Evolutionary conservation across 2,329 filamentous ascomycete genomes (phyloP), one percentile per base, ranked within the genome.

Genomic region (Aspergillus amoenus): DNA sequence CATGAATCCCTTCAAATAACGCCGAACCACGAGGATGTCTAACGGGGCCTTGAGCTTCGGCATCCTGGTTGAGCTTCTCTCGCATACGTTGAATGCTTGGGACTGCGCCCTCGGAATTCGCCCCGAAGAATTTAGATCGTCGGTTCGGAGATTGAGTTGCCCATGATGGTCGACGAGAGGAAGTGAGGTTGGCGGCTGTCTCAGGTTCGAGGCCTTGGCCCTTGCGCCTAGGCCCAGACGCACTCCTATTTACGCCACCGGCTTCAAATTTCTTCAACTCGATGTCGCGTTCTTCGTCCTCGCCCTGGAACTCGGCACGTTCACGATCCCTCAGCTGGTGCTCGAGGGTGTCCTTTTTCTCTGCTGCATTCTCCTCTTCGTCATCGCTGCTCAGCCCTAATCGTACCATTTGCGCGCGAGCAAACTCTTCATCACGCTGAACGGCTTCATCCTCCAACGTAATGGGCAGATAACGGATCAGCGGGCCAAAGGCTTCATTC

Each of bases 371-470:
- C 21, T 46, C 32, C 21, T 53, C 41, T 47, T 78, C 77, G n/a
- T 73, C 70, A 9, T 64, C 63, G 4, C 81, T 80, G 37, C 72
- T 71, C 11, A 90, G 72, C 0, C 88, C 87, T 56, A 93, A 83
- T 8, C 88, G 87, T 21, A 80, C 81, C 56, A 88, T 86, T 70
- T 95, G 91, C 3, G 88, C 88, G 46, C 88, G 82, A 65, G 91
- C 88, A 70, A 97, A 99, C 40, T 89, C 90, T 68, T 93, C 86
- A 64, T 99, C 94, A 6, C 93, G 88, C n/a, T 90, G 79, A 0
- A 94, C 90, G 3, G 94, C 94, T 69, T 97, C 93, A 62, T 97
- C 94, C 72, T 99, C 94, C 55, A 97, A 86, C 0, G 93, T 97
- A 62, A 97, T 95, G 0, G 94, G 94, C 3, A 99, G 79, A 68